Evolutionary conservation across 306 rosid genomes (phyloP), one percentile per base, ranked within the genome.

Genomic region (Quercus suber): DNA sequence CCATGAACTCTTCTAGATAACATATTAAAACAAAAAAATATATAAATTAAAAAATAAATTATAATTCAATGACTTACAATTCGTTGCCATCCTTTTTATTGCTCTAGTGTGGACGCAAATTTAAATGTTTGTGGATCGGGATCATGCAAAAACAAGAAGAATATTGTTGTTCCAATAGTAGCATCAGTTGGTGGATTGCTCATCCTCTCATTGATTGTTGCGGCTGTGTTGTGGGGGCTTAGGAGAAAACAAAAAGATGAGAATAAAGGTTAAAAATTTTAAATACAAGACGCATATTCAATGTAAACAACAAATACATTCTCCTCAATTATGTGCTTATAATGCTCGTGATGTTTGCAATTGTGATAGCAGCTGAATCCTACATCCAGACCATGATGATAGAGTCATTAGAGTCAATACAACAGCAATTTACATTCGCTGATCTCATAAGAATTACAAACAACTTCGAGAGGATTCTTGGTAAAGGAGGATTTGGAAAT

Each of bases 401-500:
- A 1, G 1, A 7, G 41, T 18, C 51, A 35, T 10, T 87, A 14
- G 87, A 84, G 77, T 12, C 73, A 9, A 56, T 33, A 53, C 65
- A 85, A 41, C 71, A 55, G 17, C 82, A 84, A 11, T 88, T 84
- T 77, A 73, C 87, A 5, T 81, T 81, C 76, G 55, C 88, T 43
- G 86, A 86, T 78, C 60, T 86, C 37, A 27, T 74, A 57, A 68
- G 17, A 28, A 86, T 88, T 30, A 86, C 88, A 18, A 77, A 82
- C 41, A 84, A 88, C 86, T 85, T 88, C 30, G 27, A 76, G 60
- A 75, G 68, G 69, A 25, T 85, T 75, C 67, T 90, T 23, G 94
- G 94, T 3, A 80, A 78, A 75, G 94, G 94, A 65, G 92, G 89
- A 45, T 85, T 73, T 73, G 94, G 92, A 72, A 76, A 71, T 14